Evolutionary conservation across 2,329 filamentous ascomycete genomes (phyloP).

Genomic region (Verticillium nubilum): DNA sequence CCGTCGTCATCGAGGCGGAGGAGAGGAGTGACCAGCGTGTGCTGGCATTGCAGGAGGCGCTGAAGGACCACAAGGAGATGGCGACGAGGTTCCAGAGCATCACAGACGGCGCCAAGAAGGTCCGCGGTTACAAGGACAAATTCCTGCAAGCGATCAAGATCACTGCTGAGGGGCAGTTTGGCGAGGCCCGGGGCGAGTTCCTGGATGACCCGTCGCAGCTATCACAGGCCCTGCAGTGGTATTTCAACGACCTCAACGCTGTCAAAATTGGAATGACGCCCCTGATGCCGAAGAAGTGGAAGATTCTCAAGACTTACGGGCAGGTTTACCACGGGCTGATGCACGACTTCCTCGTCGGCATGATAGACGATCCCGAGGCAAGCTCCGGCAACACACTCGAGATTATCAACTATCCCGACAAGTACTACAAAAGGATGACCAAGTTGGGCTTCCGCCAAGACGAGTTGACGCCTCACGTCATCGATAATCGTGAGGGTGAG

Average conservation of each 20-base stretch:
- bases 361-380: conserved; percentile 80
- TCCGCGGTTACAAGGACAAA: conserved; percentile 95
- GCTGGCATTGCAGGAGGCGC: conserved; percentile 84
- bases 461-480: conserved; percentile 76
- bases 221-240: conserved; percentile 90
- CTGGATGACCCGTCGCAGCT: conserved; percentile 75
- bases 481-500: conserved; percentile 86
- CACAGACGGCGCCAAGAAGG: conserved; percentile 84
- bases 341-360: conserved; percentile 83
- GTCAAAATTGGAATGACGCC: conserved; percentile 89
- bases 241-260: conserved; percentile 93
- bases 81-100: conserved; percentile 92
- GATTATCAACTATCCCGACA: conserved; percentile 91
- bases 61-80: conserved; percentile 93
- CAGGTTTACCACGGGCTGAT: conserved; percentile 90
- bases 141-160: conserved; percentile 77
- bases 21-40: conserved; percentile 95
- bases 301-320: conserved; percentile 84
- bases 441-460: conserved; percentile 76
- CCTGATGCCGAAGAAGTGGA: conserved; percentile 95
- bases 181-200: conserved; percentile 67
- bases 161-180: conserved; percentile 69
- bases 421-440: conserved; percentile 93
- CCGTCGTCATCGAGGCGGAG: conserved; percentile 88
- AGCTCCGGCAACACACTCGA: conserved; percentile 82